Conservation (phyloP, 106 monocot species). For the Phalaenopsis equestris region DNA sequence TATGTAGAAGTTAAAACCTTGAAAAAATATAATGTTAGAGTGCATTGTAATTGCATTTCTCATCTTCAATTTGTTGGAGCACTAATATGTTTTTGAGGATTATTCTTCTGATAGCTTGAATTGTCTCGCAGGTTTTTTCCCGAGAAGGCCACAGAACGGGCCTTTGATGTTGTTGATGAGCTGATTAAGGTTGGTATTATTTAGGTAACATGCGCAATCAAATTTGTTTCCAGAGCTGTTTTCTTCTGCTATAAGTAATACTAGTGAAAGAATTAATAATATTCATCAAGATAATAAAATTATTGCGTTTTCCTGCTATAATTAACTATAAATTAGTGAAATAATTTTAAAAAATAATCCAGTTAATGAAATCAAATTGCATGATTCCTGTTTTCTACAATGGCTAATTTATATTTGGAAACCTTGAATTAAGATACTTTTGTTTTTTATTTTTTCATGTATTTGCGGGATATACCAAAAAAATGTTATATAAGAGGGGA, state of each 20-base stretch:
- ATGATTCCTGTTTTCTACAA: background rate
- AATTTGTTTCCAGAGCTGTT: background rate
- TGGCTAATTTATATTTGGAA: background rate
- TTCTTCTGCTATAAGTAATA: background rate
- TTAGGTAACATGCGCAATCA: background rate
- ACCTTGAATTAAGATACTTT: background rate
- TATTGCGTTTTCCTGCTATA: background rate
- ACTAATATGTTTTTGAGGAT: background rate
- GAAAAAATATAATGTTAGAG: background rate
- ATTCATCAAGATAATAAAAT: background rate
- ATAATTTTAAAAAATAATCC: background rate
- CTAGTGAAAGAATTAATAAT: background rate
- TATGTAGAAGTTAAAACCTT: background rate
- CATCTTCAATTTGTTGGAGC: background rate
- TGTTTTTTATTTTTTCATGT: background rate
- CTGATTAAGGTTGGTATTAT: conserved; percentile 61
- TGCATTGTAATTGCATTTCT: background rate
- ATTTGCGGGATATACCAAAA: background rate
- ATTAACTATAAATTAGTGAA: background rate
- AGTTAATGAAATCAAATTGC: background rate
- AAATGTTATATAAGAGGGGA: background rate
- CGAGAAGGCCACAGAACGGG: conserved; percentile 51
- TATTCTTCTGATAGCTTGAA: background rate
- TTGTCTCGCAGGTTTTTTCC: conserved; percentile 59
- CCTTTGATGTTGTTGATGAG: conserved; percentile 50